A percentile compares a stretch with the other conserved stretches of the same genome.
Conservation (phyloP, 1,139 yeast genomes). For the Saccharomycopsis hybrid region DNA sequence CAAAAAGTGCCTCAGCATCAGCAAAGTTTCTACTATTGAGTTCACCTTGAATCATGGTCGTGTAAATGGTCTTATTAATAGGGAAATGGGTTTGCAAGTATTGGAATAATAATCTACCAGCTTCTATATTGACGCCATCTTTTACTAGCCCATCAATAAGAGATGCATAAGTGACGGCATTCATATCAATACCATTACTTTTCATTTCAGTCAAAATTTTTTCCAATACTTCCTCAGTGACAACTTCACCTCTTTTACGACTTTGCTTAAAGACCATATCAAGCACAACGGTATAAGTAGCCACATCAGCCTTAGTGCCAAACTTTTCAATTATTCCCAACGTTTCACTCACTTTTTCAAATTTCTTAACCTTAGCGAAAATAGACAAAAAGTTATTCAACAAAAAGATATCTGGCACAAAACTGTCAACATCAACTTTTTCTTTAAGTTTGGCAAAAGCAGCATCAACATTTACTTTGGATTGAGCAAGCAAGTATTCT, state of each 20-base stretch:
- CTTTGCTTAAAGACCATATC: constrained; percentile 48
- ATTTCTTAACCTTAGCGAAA: constrained; percentile 28
- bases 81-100: constrained; percentile 32
- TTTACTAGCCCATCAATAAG: constrained; percentile 52
- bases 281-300: constrained; percentile 59
- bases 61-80: constrained; percentile 36
- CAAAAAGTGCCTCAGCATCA: constrained; percentile 45
- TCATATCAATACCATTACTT: constrained; percentile 38
- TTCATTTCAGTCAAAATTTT: constrained; percentile 40
- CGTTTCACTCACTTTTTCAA: constrained; percentile 31
- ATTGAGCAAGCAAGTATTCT: constrained; percentile 25
- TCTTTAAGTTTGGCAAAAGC: constrained; percentile 23
- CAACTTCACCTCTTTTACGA: constrained; percentile 39
- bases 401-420: constrained; percentile 32
- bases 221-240: constrained; percentile 34
- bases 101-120: constrained; percentile 49
- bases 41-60: constrained; percentile 56
- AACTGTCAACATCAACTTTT: constrained; percentile 23
- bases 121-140: constrained; percentile 39
- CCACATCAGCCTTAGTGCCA: constrained; percentile 52
- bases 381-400: constrained; percentile 36
- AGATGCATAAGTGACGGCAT: constrained; percentile 45
- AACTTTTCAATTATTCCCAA: constrained; percentile 32
- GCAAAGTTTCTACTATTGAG: constrained; percentile 42
- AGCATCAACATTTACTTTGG: constrained; percentile 25